A percentile compares a stretch with the other conserved stretches of the same genome.
Conservation (phyloP, 306 rosid species). For the Prunus mira region DNA sequence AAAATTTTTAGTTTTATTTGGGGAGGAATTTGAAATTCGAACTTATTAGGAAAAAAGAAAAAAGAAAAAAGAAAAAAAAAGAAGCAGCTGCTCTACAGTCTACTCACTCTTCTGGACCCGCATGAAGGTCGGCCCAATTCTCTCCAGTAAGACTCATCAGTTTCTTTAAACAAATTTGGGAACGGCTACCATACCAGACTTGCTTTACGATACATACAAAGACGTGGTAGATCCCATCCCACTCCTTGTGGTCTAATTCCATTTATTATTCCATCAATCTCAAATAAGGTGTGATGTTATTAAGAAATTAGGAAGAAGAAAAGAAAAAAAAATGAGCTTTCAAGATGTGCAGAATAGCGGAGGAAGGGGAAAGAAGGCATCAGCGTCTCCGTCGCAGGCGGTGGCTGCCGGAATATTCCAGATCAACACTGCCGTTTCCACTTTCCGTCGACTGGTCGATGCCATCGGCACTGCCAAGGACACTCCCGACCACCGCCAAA, state of each 20-base stretch:
- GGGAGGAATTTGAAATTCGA: too few relatives aligned
- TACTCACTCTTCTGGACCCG: neutral
- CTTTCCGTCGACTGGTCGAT: constrained; percentile 71
- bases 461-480: constrained; percentile 69
- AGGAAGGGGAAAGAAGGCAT: constrained; percentile 16
- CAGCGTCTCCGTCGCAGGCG: constrained; percentile 48
- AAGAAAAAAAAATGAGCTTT: constrained; percentile 46
- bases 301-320: neutral
- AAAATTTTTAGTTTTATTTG: too few relatives aligned
- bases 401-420: constrained; percentile 75
- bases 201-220: neutral
- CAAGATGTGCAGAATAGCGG: constrained; percentile 49
- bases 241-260: neutral
- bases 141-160: neutral
- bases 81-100: neutral
- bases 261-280: neutral
- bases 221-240: neutral
- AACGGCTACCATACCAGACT: neutral
- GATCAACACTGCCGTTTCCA: constrained; percentile 73
- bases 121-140: neutral
- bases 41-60: too few relatives aligned
- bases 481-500: constrained; percentile 66
- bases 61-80: too few relatives aligned
- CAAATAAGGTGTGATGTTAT: neutral
- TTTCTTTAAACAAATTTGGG: neutral